These are phyloP conservation scores for Trichoderma aggressivum DNA, from an alignment of 2,329 filamentous ascomycete species.

Conservation along the genomic window DNA sequence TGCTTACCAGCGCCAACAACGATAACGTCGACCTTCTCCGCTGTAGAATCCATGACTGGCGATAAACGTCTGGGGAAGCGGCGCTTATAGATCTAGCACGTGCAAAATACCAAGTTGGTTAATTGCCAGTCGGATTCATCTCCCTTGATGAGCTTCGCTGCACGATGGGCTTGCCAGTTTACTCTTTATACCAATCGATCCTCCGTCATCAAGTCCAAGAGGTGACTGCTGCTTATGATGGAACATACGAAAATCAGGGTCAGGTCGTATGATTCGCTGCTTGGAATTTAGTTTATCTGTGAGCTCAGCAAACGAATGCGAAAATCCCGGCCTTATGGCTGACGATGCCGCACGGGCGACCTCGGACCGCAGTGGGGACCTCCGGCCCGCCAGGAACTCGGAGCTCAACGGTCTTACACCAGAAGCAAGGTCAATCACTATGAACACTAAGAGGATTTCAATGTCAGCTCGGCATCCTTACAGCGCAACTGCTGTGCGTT, in stretches of 20 bases:
- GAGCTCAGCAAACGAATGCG: not conserved
- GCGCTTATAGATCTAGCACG: not conserved
- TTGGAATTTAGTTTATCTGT: not conserved
- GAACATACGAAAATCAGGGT: not conserved
- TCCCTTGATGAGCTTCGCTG: not conserved
- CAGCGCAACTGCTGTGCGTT: not conserved
- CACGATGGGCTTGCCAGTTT: not conserved
- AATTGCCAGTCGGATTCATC: not conserved
- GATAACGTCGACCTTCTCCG: conserved; percentile 17
- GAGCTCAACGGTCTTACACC: not conserved
- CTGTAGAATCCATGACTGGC: not conserved
- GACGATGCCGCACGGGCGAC: not conserved
- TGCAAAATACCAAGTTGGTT: not conserved
- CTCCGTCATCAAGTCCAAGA: not conserved
- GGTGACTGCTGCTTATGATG: not conserved
- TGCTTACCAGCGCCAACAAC: conserved; percentile 20
- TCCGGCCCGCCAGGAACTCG: not conserved
- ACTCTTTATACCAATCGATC: not conserved
- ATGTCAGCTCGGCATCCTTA: not conserved
- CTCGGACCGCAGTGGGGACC: not conserved
- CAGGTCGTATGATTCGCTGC: not conserved
- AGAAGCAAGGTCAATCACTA: not conserved
- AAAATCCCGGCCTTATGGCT: not conserved
- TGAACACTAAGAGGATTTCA: not conserved
- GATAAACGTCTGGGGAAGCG: not conserved